A percentile compares a stretch with the other conserved stretches of the same genome.
Conservation (phyloP, 345 rosid species). For the Heritiera littoralis region DNA sequence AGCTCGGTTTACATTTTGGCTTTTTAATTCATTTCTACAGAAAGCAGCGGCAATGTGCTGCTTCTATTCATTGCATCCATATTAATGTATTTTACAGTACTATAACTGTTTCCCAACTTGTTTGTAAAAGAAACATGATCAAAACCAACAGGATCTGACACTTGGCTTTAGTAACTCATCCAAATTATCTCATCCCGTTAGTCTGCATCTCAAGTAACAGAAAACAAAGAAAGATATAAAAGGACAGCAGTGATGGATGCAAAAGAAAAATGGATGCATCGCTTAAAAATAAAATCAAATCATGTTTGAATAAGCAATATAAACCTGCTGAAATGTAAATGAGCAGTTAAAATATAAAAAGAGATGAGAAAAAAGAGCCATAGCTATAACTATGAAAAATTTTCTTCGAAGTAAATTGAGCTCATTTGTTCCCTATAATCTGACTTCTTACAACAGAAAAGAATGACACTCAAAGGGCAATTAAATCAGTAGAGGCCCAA, state of each 20-base stretch:
- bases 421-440: slow-evolving; percentile 20
- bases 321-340: background rate
- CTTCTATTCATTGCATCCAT: no score
- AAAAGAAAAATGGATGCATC: background rate
- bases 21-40: no score
- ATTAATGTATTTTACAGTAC: no score
- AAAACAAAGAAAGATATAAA: background rate
- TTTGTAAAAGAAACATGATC: no score
- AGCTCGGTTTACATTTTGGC: no score
- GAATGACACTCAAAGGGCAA: slow-evolving; percentile 27
- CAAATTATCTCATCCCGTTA: no score
- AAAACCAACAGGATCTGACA: no score
- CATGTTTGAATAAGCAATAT: background rate
- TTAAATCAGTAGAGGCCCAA: slow-evolving; percentile 77
- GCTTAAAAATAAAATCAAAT: background rate
- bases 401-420: slow-evolving; percentile 15
- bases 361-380: background rate
- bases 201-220: background rate
- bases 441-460: slow-evolving; percentile 8
- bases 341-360: background rate
- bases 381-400: background rate
- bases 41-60: no score
- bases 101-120: no score
- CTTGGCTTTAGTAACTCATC: no score
- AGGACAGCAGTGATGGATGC: background rate